Base-by-base conservation (phyloP, 768 basidiomycete species). In the Auriculariales sp. region DNA sequence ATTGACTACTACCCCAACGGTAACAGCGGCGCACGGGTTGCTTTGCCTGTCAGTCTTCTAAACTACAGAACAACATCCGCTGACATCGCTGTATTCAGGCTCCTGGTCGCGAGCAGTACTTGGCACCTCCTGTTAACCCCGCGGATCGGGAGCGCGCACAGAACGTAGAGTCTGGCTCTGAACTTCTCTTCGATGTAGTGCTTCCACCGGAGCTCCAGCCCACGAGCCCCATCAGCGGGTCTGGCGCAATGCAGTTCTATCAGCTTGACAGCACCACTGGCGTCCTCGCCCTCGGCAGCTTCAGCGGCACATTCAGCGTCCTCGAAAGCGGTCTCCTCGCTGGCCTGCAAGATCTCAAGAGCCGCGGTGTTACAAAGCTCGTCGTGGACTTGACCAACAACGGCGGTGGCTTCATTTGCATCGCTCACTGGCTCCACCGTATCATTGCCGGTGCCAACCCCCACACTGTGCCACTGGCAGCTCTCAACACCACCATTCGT, bases 201-300 rank as follows among this genome's bases (percentile, higher is more conserved):
- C 59, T 69, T n/a, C 68, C 67, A 2, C 59, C 65, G 3, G 57
- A 42, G 15, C 56, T 68, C 9, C 50, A 55, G 31, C 78, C 78
- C 3, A 31, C 53, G 12, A 28, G 42, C 14, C 60, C 71, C 4
- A 60, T 72, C 15, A 62, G 65, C 44, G 70, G 70, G 39, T 74
- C 74, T 55, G 68, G 70, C 19, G 74, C 72, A 31, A 72, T 72
- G 2, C 72, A 76, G 53, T 79, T 79, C 56, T 76, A 71, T 55
- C 57, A 77, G 58, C 62, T 77, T n/a, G 76, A 77, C 53, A 66
- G 66, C 19, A 66, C 61, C 49, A 79, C 76, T 3, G 77, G 77
- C 32, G 72, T 78, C 11, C 63, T 78, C 31, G 73, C 75, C 4
- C 67, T 79, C 4, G 76, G 77, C 15, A 77, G 75, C 58, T 79